Evolutionary conservation across 768 basidiomycete species (phyloP).

Genomic region (Amanita pallidorosea): DNA sequence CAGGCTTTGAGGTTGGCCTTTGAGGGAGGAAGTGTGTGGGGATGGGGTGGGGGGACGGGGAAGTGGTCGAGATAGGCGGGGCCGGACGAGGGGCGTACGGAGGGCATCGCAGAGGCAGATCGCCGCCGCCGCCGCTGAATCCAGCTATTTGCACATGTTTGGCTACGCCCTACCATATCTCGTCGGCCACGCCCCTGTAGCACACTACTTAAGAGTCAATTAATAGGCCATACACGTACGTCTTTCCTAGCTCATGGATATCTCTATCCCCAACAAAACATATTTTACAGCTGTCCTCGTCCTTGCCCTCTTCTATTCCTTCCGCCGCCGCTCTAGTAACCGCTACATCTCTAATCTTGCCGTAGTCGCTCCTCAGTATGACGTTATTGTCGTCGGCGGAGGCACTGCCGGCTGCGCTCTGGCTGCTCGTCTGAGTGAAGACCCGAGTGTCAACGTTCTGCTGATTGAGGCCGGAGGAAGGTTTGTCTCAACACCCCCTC

Average conservation of each 20-base stretch:
- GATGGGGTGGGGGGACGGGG: not conserved
- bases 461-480: conserved; percentile 53
- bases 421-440: conserved; percentile 47
- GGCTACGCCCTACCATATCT: not conserved
- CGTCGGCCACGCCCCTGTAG: too few species aligned
- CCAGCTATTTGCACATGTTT: not conserved
- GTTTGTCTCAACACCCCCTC: conserved; percentile 18
- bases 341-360: not conserved
- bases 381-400: conserved; percentile 11
- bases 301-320: not conserved
- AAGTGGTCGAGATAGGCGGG: not conserved
- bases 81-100: not conserved
- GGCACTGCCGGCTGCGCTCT: conserved; percentile 56
- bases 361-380: not conserved
- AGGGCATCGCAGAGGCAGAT: not conserved
- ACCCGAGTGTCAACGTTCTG: conserved; percentile 40
- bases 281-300: not conserved
- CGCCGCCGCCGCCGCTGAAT: not conserved
- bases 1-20: conserved; percentile 65
- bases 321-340: not conserved
- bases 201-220: too few species aligned
- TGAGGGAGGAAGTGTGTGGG: conserved; percentile 21
- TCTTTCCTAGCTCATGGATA: too few species aligned
- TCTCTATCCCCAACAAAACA: not conserved
- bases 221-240: too few species aligned